Evolutionary conservation across 2,329 filamentous ascomycete genomes (phyloP).

Genomic region (Cordyceps tenuipes): DNA sequence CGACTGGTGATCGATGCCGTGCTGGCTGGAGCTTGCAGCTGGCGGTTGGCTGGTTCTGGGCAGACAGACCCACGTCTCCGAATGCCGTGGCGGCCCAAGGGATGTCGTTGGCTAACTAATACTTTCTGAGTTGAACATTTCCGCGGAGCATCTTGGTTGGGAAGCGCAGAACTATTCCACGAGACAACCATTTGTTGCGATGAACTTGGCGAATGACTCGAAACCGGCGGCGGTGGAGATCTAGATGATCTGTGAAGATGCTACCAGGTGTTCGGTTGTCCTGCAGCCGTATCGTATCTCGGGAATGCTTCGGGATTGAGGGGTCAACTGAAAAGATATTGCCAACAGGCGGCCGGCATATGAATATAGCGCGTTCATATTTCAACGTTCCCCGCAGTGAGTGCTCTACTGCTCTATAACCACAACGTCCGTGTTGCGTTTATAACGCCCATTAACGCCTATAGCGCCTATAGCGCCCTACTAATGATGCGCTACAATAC

Average conservation of each 20-base stretch:
- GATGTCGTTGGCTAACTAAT: neutral
- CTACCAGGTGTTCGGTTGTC: neutral
- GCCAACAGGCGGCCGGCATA: too few species aligned
- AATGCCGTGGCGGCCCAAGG: neutral
- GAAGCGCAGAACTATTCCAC: too few species aligned
- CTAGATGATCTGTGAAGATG: neutral
- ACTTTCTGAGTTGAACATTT: neutral
- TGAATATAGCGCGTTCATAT: too few species aligned
- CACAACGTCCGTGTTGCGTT: too few species aligned
- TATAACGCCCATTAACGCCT: too few species aligned
- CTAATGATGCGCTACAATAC: neutral
- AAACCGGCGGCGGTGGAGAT: neutral
- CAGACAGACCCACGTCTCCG: constrained; percentile 8
- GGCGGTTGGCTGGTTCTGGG: neutral
- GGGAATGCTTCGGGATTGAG: neutral
- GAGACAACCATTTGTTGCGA: too few species aligned
- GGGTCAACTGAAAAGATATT: neutral
- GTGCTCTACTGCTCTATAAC: too few species aligned
- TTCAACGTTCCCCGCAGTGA: too few species aligned
- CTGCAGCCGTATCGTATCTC: neutral
- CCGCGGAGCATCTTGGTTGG: neutral
- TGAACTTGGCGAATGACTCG: neutral
- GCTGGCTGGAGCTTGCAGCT: neutral
- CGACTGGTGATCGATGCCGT: neutral
- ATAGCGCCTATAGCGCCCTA: neutral